Percentiles rank a stretch among this genome's conserved stretches.
These are phyloP conservation scores for Teratosphaeria zuluensis DNA, from an alignment of 2,329 filamentous ascomycete species.

Conservation along the genomic window DNA sequence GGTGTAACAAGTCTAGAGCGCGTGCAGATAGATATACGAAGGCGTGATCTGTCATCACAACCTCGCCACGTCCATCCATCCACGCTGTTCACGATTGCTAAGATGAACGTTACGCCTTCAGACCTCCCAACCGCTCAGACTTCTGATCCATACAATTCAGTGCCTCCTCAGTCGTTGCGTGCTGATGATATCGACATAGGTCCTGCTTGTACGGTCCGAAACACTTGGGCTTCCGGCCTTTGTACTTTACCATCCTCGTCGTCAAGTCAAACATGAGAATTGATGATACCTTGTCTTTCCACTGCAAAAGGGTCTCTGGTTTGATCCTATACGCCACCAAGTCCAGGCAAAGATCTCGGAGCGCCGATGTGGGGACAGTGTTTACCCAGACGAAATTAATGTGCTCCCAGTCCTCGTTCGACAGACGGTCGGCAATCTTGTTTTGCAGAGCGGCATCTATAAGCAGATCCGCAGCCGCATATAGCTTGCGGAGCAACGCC, in stretches of 20 bases:
- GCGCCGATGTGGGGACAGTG: neutral
- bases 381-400: neutral
- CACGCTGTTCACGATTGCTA: neutral
- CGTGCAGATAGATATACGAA: neutral
- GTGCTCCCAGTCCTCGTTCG: neutral
- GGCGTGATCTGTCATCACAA: too few relatives aligned
- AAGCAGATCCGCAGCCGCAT: neutral
- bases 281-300: neutral
- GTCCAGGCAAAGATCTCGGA: neutral
- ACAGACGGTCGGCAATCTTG: neutral
- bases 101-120: neutral
- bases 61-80: too few relatives aligned
- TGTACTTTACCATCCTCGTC: neutral
- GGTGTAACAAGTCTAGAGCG: neutral
- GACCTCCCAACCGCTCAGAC: neutral
- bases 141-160: neutral
- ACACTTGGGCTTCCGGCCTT: neutral
- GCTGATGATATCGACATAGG: neutral
- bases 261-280: neutral
- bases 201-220: neutral
- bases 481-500: neutral
- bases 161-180: neutral
- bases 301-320: neutral
- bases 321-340: neutral
- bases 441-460: neutral